Evolutionary conservation across 768 basidiomycete species (phyloP).

Genomic region (Lentinula sp.): DNA sequence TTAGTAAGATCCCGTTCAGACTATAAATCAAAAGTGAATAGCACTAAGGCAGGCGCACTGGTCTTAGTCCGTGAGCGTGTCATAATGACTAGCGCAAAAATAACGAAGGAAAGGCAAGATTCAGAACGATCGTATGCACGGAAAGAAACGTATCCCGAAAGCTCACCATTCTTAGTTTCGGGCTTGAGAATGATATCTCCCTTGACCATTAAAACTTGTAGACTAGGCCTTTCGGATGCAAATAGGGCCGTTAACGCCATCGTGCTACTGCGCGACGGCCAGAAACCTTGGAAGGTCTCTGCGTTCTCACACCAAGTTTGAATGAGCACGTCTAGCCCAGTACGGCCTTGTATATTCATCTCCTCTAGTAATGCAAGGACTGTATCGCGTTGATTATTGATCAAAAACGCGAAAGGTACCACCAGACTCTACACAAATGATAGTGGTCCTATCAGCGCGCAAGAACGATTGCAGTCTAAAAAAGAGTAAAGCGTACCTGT

Average conservation of each 20-base stretch:
- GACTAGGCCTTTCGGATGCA: slow-evolving; percentile 52
- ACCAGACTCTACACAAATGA: slow-evolving; percentile 60
- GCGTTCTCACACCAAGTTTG: slow-evolving; percentile 93
- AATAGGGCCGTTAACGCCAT: slow-evolving; percentile 77
- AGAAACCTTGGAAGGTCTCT: slow-evolving; percentile 92
- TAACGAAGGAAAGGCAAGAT: slow-evolving; percentile 15
- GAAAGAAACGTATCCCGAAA: slow-evolving; percentile 4
- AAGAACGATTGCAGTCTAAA: background rate
- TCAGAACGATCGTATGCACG: slow-evolving; percentile 7
- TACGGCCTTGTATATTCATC: slow-evolving; percentile 50
- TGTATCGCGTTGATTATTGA: slow-evolving; percentile 79
- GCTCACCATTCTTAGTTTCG: slow-evolving; percentile 76
- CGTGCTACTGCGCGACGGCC: slow-evolving; percentile 83
- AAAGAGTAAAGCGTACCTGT: slow-evolving; percentile 45
- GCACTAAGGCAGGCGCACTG: slow-evolving; percentile 45
- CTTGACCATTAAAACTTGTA: slow-evolving; percentile 73
- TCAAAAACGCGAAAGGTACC: slow-evolving; percentile 90
- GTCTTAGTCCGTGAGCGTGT: slow-evolving; percentile 86
- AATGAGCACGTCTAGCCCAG: slow-evolving; percentile 82
- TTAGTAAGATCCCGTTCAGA: slow-evolving; percentile 45
- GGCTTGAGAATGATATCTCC: slow-evolving; percentile 87
- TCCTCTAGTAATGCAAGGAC: slow-evolving; percentile 74
- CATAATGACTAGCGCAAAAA: slow-evolving; percentile 74
- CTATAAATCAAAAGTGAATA: slow-evolving; percentile 6
- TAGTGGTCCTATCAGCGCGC: background rate